Evolutionary conservation across 345 rosid genomes (phyloP).

Genomic region (Dipteronia dyeriana): DNA sequence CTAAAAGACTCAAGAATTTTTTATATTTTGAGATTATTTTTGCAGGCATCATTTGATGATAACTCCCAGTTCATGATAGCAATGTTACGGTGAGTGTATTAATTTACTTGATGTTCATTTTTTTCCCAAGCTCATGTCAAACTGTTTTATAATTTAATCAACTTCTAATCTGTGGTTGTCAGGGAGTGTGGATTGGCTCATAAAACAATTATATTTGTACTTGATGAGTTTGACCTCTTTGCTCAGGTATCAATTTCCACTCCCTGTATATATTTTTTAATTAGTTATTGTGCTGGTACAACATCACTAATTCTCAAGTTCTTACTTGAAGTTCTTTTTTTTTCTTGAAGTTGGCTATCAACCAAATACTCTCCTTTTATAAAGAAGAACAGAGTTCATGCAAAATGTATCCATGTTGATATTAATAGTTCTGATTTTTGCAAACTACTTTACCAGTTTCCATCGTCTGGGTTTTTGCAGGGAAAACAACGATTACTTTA

Average conservation of each 20-base stretch:
- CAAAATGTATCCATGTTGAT: background rate
- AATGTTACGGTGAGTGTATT: constrained; percentile 65
- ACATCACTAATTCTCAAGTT: background rate
- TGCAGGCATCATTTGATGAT: constrained; percentile 92
- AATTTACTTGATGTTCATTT: constrained; percentile 4
- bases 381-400: background rate
- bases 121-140: background rate
- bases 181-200: constrained; percentile 98
- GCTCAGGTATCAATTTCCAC: constrained; percentile 67
- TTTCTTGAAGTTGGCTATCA: background rate
- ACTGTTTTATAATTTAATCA: constrained; percentile 10
- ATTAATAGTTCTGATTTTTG: background rate
- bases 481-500: constrained; percentile 88
- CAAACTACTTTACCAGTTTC: constrained; percentile 6
- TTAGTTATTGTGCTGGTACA: constrained; percentile 4
- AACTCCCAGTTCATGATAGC: constrained; percentile 85
- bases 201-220: constrained; percentile 81
- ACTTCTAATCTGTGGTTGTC: constrained; percentile 30
- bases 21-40: constrained; percentile 29
- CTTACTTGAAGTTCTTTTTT: background rate
- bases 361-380: background rate
- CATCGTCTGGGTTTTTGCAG: constrained; percentile 38
- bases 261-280: constrained; percentile 6
- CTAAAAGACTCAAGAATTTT: constrained; percentile 12
- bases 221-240: constrained; percentile 91